These are phyloP conservation scores for Xylariaceae sp. DNA, from an alignment of 2,329 filamentous ascomycete species.

Conservation along the genomic window DNA sequence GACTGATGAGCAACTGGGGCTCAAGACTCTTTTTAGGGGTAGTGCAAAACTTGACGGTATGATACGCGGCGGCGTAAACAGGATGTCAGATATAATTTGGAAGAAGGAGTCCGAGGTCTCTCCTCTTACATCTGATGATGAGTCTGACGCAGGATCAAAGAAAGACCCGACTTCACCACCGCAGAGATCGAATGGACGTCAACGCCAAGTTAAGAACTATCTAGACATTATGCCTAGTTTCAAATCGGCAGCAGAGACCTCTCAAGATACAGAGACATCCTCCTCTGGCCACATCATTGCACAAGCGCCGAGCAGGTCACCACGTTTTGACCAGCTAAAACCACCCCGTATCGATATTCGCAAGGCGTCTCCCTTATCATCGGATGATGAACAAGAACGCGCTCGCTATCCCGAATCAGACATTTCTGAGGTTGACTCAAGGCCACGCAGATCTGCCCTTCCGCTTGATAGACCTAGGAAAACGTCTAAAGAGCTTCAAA, in stretches of 20 bases:
- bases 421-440: slow-evolving; percentile 38
- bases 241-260: slow-evolving; percentile 32
- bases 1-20: slow-evolving; percentile 48
- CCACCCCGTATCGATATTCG: slow-evolving; percentile 47
- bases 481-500: slow-evolving; percentile 36
- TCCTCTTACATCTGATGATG: slow-evolving; percentile 43
- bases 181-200: slow-evolving; percentile 31
- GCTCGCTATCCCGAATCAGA: slow-evolving; percentile 31
- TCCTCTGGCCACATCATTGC: slow-evolving; percentile 19
- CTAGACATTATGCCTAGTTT: slow-evolving; percentile 52
- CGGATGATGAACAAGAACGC: slow-evolving; percentile 22
- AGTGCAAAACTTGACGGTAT: slow-evolving; percentile 66
- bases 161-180: slow-evolving; percentile 35
- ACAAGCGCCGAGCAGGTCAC: slow-evolving; percentile 38
- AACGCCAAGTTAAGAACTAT: slow-evolving; percentile 39
- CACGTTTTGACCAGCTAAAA: slow-evolving; percentile 46
- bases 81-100: slow-evolving; percentile 55
- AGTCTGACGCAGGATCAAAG: slow-evolving; percentile 44
- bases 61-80: slow-evolving; percentile 57
- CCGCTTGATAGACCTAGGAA: slow-evolving; percentile 29
- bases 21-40: slow-evolving; percentile 75
- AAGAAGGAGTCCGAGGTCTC: slow-evolving; percentile 43
- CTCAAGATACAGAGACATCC: slow-evolving; percentile 17
- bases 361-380: slow-evolving; percentile 37
- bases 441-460: slow-evolving; percentile 23